Conservation (phyloP, 805 yeast genomes). For the Candida maesae region DNA sequence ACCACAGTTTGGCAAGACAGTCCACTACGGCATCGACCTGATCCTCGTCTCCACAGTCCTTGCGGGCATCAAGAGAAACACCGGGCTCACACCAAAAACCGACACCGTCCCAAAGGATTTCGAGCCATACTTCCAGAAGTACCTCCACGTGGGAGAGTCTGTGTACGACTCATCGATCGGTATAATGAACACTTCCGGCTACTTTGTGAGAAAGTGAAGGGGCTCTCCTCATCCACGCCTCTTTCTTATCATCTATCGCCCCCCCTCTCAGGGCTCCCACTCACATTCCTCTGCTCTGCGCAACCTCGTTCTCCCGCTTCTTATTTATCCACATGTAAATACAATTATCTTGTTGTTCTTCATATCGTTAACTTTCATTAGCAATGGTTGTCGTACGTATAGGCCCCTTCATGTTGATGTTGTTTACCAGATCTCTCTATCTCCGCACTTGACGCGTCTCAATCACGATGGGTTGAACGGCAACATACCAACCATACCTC, state of each 20-base stretch:
- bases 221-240: no score
- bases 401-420: no score
- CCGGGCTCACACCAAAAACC: constrained; percentile 62
- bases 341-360: background rate
- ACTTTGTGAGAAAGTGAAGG: constrained; percentile 56
- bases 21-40: constrained; percentile 58
- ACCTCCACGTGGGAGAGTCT: constrained; percentile 83
- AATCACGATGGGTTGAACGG: constrained; percentile 26
- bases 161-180: constrained; percentile 70
- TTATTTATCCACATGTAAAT: constrained; percentile 1
- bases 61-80: constrained; percentile 69
- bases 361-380: background rate
- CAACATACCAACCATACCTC: constrained; percentile 15
- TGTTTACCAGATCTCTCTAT: no score
- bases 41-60: constrained; percentile 60
- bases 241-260: no score
- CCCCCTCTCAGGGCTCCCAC: no score
- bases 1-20: constrained; percentile 44
- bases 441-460: background rate
- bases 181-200: constrained; percentile 64
- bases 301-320: background rate
- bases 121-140: constrained; percentile 53
- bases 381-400: no score
- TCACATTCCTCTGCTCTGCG: background rate
- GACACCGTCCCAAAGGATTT: constrained; percentile 42